phyloP scores from a whole-genome alignment of 306 rosid genomes.

The Datisca glomerata region DNA sequence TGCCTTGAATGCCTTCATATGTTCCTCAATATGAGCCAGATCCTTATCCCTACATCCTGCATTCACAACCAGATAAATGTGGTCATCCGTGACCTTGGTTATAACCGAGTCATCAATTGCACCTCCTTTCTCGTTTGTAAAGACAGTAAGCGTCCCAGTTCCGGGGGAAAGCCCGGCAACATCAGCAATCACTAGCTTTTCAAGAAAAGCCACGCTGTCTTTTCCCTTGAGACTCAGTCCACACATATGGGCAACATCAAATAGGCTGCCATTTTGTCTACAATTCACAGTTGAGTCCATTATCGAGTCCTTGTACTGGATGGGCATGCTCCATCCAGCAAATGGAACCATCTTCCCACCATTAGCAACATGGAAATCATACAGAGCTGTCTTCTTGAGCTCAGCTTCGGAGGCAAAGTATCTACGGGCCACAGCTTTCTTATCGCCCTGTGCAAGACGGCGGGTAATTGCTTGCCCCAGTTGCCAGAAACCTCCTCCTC shows the following conservation, averaged over 20 bases:
- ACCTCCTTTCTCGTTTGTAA: constrained; percentile 92
- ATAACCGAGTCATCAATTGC: constrained; percentile 88
- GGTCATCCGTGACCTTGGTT: constrained; percentile 71
- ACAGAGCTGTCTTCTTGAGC: constrained; percentile 69
- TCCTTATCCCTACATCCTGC: constrained; percentile 96
- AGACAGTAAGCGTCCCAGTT: constrained; percentile 72
- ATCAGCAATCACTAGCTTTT: constrained; percentile 82
- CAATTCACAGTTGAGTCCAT: constrained; percentile 87
- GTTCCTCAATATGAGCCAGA: constrained; percentile 88
- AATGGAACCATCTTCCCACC: constrained; percentile 98
- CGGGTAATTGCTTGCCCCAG: constrained; percentile 79
- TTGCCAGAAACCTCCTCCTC: constrained; percentile 62
- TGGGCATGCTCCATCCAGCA: constrained; percentile 98
- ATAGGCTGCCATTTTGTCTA: constrained; percentile 69
- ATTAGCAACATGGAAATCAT: constrained; percentile 74
- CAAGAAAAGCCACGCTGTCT: constrained; percentile 59
- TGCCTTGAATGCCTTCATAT: constrained; percentile 89
- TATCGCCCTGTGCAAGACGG: constrained; percentile 63
- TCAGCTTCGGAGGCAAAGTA: constrained; percentile 63
- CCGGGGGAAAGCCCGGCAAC: constrained; percentile 74
- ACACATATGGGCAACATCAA: constrained; percentile 90
- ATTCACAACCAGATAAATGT: constrained; percentile 82
- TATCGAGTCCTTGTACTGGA: constrained; percentile 91
- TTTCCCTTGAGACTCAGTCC: constrained; percentile 91
- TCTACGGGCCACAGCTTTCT: constrained; percentile 64